Base-by-base conservation (phyloP, 2,329 filamentous ascomycete species). In the Nemania diffusa region DNA sequence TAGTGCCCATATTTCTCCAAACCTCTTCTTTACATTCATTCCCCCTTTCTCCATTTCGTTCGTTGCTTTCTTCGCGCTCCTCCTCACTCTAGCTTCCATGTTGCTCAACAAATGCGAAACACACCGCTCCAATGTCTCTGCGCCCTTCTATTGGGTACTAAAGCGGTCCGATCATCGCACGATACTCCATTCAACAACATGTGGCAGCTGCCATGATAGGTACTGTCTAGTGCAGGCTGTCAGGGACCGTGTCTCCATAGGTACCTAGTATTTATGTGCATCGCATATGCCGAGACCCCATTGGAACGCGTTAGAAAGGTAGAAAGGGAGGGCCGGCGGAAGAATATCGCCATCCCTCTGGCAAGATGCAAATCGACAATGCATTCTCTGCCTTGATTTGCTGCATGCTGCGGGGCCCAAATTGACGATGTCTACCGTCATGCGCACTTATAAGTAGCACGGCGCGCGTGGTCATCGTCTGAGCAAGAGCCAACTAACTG, bases 61-160 rank as follows among this genome's bases (percentile, higher is more conserved):
- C 37, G 37, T 22, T 15, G 17, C 26, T 24, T 32, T 34, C 13
- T 51, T 48, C 17, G n/a, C 27, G 24, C 40, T n/a, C 11, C 42
- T 27, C 20, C 51, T 24, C 27, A 26, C 15, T 48, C 34, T 27
- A 48, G 3, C 15, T 46, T 9, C 48, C 44, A 20, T 44, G 42
- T 51, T 53, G 29, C 62, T 65, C 68, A 68, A 68, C 65, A 57
- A 55, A 65, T 62, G 9, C 68, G 66, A 70, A 65, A 70, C 68
- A 70, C 68, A 68, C 68, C 68, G 65, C 63, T 58, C 42, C n/a
- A 8, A 11, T 11, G 20, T 20, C 26, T 34, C 52, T 27, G 22
- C 26, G 1, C 20, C 7, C 29, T 46, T 27, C 40, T 51, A 20
- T 37, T 27, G 32, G n/a, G 24, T 20, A 51, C 48, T n/a, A 26